Evolutionary conservation across 441 rosid species (phyloP), one percentile per base, ranked within the genome.

Genomic region (Melastoma candidum): DNA sequence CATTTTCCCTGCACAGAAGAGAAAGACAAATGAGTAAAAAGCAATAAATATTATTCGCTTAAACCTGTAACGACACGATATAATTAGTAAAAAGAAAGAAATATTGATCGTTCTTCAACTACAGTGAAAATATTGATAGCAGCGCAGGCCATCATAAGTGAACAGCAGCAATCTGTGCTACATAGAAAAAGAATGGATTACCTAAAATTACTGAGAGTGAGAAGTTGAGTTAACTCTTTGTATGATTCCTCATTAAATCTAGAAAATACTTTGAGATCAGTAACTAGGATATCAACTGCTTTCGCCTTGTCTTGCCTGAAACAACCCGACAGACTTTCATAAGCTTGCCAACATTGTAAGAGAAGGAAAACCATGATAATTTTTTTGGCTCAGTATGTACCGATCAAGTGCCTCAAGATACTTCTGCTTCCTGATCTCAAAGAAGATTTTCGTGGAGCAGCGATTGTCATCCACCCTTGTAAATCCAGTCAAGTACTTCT

Each of bases 1-100:
- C 74, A 41, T 68, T 74, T 58, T 71, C 65, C 67, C 69, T 71
- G 59, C 54, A 54, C 22, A 52, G 49, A 14, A 58, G 17, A 32
- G 41, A 32, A 36, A 52, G 3, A 12, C 14, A n/a, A n/a, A 53
- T 27, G n/a, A 8, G 12, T 22, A 53, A 12, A 12, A 43, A n/a
- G n/a, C 6, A 27, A 3, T 7, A 14, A 53, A 53, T 32, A 4
- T 53, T 13, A 22, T 26, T 60, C 41, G 8, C 8, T 8, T 2
- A 32, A 32, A 32, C 41, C 7, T 32, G 41, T 32, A 32, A 32
- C 41, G 8, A 32, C 41, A 32, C 1, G 8, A 32, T 32, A 32
- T 8, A 32, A 32, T 32, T 32, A 4, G 8, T 6, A 1, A 32
- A 32, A 17, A 17, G 22, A 17, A 17, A 17, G 22, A 17, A 17